Conservation (phyloP, 2,329 filamentous ascomycete species). For the Aspergillus viridinutans region DNA sequence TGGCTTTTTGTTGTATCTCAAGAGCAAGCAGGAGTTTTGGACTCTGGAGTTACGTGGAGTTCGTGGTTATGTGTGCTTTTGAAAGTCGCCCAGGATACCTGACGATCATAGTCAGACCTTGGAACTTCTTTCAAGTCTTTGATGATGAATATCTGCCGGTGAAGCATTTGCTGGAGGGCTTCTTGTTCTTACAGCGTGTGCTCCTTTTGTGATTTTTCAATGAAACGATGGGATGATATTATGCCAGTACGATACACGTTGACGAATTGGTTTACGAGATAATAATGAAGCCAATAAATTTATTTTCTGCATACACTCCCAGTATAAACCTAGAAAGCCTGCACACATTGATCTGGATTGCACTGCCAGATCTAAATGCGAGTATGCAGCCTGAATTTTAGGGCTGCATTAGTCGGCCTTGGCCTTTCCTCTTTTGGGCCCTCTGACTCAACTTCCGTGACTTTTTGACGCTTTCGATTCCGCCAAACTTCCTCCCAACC, state of each 20-base stretch:
- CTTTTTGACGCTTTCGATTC: constrained; percentile 17
- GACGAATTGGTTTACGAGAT: constrained; percentile 1
- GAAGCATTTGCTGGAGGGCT: background rate
- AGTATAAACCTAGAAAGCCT: background rate
- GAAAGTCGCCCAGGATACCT: background rate
- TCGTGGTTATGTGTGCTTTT: background rate
- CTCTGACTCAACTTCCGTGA: constrained; percentile 27
- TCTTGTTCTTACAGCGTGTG: background rate
- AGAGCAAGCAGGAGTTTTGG: constrained; percentile 1
- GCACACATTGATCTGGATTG: background rate
- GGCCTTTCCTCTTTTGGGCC: constrained; percentile 6
- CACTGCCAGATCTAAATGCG: background rate
- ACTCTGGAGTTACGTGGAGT: background rate
- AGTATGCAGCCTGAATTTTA: constrained; percentile 12
- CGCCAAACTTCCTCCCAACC: constrained; percentile 7
- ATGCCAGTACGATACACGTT: constrained; percentile 9
- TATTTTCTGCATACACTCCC: background rate
- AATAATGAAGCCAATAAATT: constrained; percentile 1
- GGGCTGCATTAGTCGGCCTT: constrained; percentile 21
- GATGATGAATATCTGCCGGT: background rate
- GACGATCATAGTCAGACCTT: background rate
- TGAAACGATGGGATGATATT: constrained; percentile 11
- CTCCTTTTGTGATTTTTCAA: constrained; percentile 2
- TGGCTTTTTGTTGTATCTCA: constrained; percentile 1
- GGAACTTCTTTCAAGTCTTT: background rate